These are phyloP conservation scores for Phialophora chinensis DNA, from an alignment of 2,329 filamentous ascomycete genomes.

Conservation along the genomic window DNA sequence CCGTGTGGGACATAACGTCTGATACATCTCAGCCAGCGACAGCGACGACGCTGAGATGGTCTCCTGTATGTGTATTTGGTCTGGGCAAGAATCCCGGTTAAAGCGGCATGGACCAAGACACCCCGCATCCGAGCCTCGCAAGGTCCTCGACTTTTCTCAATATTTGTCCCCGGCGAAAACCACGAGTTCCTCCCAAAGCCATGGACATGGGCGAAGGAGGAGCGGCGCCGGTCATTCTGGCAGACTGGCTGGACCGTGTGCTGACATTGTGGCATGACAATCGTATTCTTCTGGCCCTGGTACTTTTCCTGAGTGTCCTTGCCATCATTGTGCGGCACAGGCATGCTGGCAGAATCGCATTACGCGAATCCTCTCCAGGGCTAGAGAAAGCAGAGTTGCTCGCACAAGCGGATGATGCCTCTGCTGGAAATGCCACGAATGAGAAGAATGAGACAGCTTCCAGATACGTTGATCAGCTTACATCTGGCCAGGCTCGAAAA, in stretches of 20 bases:
- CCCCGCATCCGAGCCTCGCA: neutral
- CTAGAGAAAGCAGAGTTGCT: constrained; percentile 34
- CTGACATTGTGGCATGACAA: constrained; percentile 37
- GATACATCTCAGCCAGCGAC: neutral
- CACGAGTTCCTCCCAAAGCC: neutral
- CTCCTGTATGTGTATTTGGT: too few species aligned
- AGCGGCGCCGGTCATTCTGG: constrained; percentile 33
- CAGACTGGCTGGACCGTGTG: constrained; percentile 36
- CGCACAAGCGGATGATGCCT: constrained; percentile 1
- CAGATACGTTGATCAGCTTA: neutral
- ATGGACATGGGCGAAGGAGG: constrained; percentile 38
- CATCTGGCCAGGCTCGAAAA: constrained; percentile 25
- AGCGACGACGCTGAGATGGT: too few species aligned
- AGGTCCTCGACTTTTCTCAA: neutral
- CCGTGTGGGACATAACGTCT: neutral
- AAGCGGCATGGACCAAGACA: neutral
- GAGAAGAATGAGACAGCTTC: constrained; percentile 10
- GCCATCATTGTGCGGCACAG: constrained; percentile 27
- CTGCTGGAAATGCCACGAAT: constrained; percentile 1
- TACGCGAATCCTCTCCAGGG: constrained; percentile 28
- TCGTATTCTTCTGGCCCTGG: constrained; percentile 25
- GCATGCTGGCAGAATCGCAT: constrained; percentile 6
- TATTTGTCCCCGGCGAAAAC: neutral
- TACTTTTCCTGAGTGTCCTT: constrained; percentile 24
- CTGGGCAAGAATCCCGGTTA: neutral